Conservation (phyloP, 2,329 filamentous ascomycete species). For the Diaporthe sp. region DNA sequence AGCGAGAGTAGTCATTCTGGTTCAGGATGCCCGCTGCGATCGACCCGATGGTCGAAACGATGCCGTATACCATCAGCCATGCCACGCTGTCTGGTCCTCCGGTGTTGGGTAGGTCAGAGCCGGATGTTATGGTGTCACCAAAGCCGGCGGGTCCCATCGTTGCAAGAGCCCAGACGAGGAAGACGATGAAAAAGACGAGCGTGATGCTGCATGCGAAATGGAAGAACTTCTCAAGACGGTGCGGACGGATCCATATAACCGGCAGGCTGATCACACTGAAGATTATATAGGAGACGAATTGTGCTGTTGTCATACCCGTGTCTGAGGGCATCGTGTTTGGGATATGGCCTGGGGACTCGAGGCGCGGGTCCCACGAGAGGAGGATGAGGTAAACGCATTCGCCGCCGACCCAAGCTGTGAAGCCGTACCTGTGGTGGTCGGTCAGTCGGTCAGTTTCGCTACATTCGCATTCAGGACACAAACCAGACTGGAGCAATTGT, state of each 20-base stretch:
- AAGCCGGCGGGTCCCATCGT: slow-evolving; percentile 59
- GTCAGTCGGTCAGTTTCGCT: background rate
- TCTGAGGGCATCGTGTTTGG: slow-evolving; percentile 56
- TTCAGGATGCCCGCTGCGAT: slow-evolving; percentile 57
- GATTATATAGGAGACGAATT: slow-evolving; percentile 60
- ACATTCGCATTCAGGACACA: background rate
- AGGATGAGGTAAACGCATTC: slow-evolving; percentile 62
- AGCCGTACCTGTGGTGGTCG: slow-evolving; percentile 53
- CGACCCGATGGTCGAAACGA: slow-evolving; percentile 54
- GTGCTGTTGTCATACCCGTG: slow-evolving; percentile 60
- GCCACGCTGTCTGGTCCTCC: slow-evolving; percentile 50
- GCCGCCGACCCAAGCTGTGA: slow-evolving; percentile 63
- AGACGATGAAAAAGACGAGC: slow-evolving; percentile 56
- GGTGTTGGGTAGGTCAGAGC: slow-evolving; percentile 45
- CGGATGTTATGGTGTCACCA: slow-evolving; percentile 50
- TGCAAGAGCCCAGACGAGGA: slow-evolving; percentile 60
- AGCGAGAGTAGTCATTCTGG: slow-evolving; percentile 56
- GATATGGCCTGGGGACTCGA: slow-evolving; percentile 54
- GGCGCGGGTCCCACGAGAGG: slow-evolving; percentile 59
- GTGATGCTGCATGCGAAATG: slow-evolving; percentile 56
- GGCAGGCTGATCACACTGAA: slow-evolving; percentile 60
- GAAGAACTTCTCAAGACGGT: slow-evolving; percentile 59
- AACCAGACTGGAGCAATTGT: slow-evolving; percentile 48
- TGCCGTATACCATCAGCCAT: slow-evolving; percentile 55
- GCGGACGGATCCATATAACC: slow-evolving; percentile 59